Base-by-base conservation (phyloP, 768 basidiomycete genomes). In the Tylopilus rubrobrunneus region DNA sequence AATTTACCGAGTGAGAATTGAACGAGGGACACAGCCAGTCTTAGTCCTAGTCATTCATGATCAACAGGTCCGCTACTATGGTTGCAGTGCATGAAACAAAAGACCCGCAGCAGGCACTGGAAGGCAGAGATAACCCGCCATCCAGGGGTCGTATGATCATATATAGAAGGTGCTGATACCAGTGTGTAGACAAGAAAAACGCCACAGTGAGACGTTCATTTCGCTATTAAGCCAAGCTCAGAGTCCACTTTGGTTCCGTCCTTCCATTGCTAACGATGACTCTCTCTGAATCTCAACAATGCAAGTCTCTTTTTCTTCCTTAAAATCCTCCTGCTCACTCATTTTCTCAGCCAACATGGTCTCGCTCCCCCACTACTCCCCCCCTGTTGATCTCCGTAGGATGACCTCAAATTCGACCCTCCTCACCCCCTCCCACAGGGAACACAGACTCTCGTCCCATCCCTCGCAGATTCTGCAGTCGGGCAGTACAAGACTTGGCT, bases 311-410 rank as follows among this genome's bases (percentile, higher is more conserved):
- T 0, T 39, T 25, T 41, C 21, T 21, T 7, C 27, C 17, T 5
- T 1, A 25, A 25, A 25, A 5, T 19, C 7, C 9, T 25, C n/a
- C 19, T 28, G 12, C 27, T 2, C 40, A 39, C 21, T 48, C 9
- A 49, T 8, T 42, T 31, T 46, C 29, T 34, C 28, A 68, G 62
- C 55, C 46, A 62, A 53, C 56, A 52, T 58, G 48, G 49, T 55
- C 42, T 46, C 55, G 9, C 60, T 55, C 10, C 52, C 53, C 8
- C 67, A 60, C 45, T 34, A 59, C 58, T 67, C 74, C 27, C 67
- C 74, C 52, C 68, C 74, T 49, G 65, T 72, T 46, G 81, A 83
- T 63, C 73, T 82, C 45, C 78, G 82, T 42, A 80, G 79, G 62
- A 81, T 84, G 71, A 79, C 78, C 19, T 83, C 82, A 27, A 71